These are phyloP conservation scores for Shiraia bambusicola DNA, from an alignment of 2,329 filamentous ascomycete species.

Conservation along the genomic window DNA sequence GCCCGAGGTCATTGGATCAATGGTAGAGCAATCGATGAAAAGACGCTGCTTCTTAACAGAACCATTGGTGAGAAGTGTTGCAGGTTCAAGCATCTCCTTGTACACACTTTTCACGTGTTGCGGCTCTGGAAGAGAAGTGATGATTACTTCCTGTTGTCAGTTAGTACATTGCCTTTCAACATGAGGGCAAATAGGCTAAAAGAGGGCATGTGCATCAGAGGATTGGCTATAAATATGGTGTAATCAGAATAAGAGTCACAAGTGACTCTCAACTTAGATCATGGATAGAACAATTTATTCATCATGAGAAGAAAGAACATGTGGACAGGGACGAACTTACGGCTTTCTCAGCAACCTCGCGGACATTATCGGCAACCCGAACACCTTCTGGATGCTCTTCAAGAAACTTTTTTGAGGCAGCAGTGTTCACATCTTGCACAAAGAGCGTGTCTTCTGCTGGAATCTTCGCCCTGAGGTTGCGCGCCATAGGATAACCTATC, in stretches of 20 bases:
- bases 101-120: constrained; percentile 85
- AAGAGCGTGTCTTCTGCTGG: constrained; percentile 62
- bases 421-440: constrained; percentile 66
- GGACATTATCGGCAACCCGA: constrained; percentile 57
- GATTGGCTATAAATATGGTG: constrained; percentile 68
- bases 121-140: constrained; percentile 88
- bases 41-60: constrained; percentile 62
- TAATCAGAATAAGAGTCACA: constrained; percentile 63
- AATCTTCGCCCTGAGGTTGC: constrained; percentile 68
- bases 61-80: constrained; percentile 52
- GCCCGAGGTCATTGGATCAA: constrained; percentile 83
- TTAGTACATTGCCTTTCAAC: constrained; percentile 2
- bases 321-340: constrained; percentile 51
- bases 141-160: constrained; percentile 69
- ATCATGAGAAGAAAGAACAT: constrained; percentile 48
- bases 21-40: constrained; percentile 96
- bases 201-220: constrained; percentile 56
- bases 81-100: constrained; percentile 67
- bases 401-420: constrained; percentile 58
- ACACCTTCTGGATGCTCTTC: constrained; percentile 58
- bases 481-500: constrained; percentile 71
- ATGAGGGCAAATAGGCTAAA: constrained; percentile 6
- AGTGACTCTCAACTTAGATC: constrained; percentile 72
- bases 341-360: constrained; percentile 66
- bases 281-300: constrained; percentile 58